phyloP scores from a whole-genome alignment of 1,284 basidiomycete species.

The Blastosporella zonata region DNA sequence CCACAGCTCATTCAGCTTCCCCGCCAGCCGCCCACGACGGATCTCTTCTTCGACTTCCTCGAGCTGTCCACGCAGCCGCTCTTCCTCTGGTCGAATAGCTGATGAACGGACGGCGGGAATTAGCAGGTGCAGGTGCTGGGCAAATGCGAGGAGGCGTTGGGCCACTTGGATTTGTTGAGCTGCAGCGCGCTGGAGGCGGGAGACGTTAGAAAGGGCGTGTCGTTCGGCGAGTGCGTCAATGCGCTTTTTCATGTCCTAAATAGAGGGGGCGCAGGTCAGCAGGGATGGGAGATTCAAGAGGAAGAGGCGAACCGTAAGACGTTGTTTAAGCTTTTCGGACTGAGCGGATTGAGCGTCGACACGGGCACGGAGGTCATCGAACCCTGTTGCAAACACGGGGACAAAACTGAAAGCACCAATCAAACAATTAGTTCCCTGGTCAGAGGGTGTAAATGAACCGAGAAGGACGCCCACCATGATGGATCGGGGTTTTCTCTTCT shows the following conservation, averaged over 20 bases:
- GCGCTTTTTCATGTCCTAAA: slow-evolving; percentile 64
- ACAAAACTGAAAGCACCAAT: slow-evolving; percentile 55
- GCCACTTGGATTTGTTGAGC: slow-evolving; percentile 69
- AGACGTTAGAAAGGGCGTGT: slow-evolving; percentile 67
- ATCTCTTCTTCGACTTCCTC: slow-evolving; percentile 79
- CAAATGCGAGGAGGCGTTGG: slow-evolving; percentile 71
- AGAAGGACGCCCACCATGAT: slow-evolving; percentile 50
- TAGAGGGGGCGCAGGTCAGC: neutral
- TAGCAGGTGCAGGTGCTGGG: slow-evolving; percentile 76
- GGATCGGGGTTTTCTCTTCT: slow-evolving; percentile 82
- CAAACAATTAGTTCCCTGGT: neutral
- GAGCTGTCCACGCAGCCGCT: slow-evolving; percentile 62
- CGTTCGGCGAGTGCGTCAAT: slow-evolving; percentile 62
- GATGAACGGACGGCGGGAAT: slow-evolving; percentile 77
- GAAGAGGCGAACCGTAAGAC: slow-evolving; percentile 42
- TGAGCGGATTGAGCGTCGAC: slow-evolving; percentile 77
- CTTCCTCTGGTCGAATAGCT: slow-evolving; percentile 81
- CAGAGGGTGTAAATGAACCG: neutral
- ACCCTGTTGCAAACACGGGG: slow-evolving; percentile 79
- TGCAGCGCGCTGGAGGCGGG: slow-evolving; percentile 67
- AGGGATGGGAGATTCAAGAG: neutral
- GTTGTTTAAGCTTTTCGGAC: slow-evolving; percentile 68
- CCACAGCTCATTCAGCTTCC: slow-evolving; percentile 83
- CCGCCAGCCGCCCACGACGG: slow-evolving; percentile 65
- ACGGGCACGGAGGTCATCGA: slow-evolving; percentile 79